Percentiles rank a stretch among this genome's conserved stretches.
Evolutionary conservation across 2,329 filamentous ascomycete genomes (phyloP).

Genomic region (Coccinonectria pachysandricola): DNA sequence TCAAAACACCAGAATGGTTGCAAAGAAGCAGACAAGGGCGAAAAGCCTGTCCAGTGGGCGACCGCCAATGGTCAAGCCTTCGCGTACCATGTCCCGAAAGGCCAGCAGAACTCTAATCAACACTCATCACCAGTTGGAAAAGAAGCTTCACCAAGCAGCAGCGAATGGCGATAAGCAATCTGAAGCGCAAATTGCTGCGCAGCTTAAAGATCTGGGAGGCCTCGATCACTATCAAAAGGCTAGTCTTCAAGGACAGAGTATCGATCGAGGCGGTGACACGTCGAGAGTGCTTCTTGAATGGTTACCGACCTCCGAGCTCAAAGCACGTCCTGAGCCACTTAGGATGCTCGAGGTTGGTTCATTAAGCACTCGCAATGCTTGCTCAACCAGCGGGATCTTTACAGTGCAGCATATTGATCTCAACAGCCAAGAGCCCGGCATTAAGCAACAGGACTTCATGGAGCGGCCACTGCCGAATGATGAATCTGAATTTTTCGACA

Average conservation of each 20-base stretch:
- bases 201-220: slow-evolving; percentile 50
- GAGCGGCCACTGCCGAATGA: slow-evolving; percentile 60
- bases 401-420: slow-evolving; percentile 78
- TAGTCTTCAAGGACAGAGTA: slow-evolving; percentile 57
- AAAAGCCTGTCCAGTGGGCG: slow-evolving; percentile 41
- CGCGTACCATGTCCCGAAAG: slow-evolving; percentile 52
- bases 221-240: slow-evolving; percentile 55
- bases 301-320: slow-evolving; percentile 31
- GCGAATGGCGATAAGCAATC: slow-evolving; percentile 38
- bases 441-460: slow-evolving; percentile 92
- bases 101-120: slow-evolving; percentile 56
- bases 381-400: slow-evolving; percentile 61
- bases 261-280: slow-evolving; percentile 57
- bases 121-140: slow-evolving; percentile 54
- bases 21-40: slow-evolving; percentile 32
- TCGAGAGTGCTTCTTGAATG: slow-evolving; percentile 55
- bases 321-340: slow-evolving; percentile 24
- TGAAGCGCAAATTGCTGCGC: slow-evolving; percentile 36
- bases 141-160: slow-evolving; percentile 46
- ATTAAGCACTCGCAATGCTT: slow-evolving; percentile 74
- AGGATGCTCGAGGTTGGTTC: slow-evolving; percentile 83
- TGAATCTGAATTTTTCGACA: slow-evolving; percentile 62
- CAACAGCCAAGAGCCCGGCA: slow-evolving; percentile 72
- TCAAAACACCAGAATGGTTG: slow-evolving; percentile 37
- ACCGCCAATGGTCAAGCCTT: slow-evolving; percentile 43